Conservation (phyloP, 192 early-diverging fungal species). For the Backusella morwellensis region DNA sequence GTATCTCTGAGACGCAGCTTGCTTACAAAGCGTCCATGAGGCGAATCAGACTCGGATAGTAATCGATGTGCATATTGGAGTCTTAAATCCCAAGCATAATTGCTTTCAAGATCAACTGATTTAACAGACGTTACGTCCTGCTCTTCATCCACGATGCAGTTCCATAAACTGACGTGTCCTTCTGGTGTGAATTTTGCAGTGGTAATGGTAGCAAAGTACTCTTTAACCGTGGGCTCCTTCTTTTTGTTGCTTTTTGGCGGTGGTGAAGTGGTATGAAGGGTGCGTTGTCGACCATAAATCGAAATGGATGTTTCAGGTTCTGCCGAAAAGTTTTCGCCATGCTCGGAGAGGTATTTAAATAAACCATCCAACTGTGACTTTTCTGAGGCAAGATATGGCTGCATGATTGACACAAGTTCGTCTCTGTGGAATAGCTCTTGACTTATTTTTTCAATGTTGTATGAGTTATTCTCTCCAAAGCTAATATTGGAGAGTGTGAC, state of each 20-base stretch:
- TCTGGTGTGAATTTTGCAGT: slow-evolving; percentile 26
- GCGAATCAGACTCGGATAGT: slow-evolving; percentile 10
- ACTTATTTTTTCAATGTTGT: slow-evolving; percentile 18
- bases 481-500: slow-evolving; percentile 27
- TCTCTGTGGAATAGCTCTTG: slow-evolving; percentile 24
- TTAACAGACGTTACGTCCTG: slow-evolving; percentile 23
- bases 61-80: slow-evolving; percentile 35
- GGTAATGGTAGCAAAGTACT: neutral
- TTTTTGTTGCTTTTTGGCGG: neutral
- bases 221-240: neutral
- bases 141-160: slow-evolving; percentile 24
- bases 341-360: slow-evolving; percentile 19
- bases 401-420: slow-evolving; percentile 32
- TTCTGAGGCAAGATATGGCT: slow-evolving; percentile 32
- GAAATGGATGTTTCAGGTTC: slow-evolving; percentile 24
- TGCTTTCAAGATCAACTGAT: slow-evolving; percentile 30
- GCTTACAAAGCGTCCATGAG: slow-evolving; percentile 33
- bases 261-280: neutral
- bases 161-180: slow-evolving; percentile 38
- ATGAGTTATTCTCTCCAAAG: neutral
- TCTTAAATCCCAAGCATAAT: slow-evolving; percentile 37
- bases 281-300: slow-evolving; percentile 20
- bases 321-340: slow-evolving; percentile 19
- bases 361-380: slow-evolving; percentile 16
- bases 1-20: slow-evolving; percentile 18